Conservation (phyloP, 2,329 filamentous ascomycete species). For the Aspergillus pseudotamarii region DNA sequence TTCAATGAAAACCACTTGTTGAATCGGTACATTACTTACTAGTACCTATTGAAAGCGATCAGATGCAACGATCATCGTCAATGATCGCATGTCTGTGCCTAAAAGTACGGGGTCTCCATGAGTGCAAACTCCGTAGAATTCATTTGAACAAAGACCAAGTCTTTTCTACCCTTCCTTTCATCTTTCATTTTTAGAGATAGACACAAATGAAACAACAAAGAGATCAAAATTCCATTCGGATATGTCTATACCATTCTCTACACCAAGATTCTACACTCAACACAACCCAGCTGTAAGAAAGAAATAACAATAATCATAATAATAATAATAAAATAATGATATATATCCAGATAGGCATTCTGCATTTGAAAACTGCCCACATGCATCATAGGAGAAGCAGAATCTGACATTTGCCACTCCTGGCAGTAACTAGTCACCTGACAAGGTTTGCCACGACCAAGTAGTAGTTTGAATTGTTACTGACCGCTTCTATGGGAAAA, state of each 20-base stretch:
- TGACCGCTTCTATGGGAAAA: constrained; percentile 4
- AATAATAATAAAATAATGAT: not conserved
- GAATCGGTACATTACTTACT: not conserved
- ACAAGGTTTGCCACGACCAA: constrained; percentile 6
- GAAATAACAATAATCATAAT: no score
- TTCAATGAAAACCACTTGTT: constrained; percentile 10
- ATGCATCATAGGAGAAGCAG: not conserved
- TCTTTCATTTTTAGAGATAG: not conserved
- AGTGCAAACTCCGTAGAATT: not conserved
- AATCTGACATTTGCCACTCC: constrained; percentile 7
- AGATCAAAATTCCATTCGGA: no score
- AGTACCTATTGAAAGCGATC: not conserved
- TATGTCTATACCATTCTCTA: not conserved
- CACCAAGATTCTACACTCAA: not conserved
- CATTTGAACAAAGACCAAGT: not conserved
- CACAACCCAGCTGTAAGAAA: not conserved
- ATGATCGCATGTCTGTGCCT: not conserved
- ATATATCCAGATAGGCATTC: not conserved
- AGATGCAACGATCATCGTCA: not conserved
- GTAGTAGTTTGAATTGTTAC: not conserved
- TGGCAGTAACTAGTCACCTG: constrained; percentile 1
- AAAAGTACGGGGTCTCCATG: not conserved
- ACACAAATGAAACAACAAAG: not conserved
- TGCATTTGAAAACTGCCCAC: not conserved
- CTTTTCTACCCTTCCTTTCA: not conserved